Evolutionary conservation across 78 protist species (phyloP).

Genomic region (Dictyostelium intermedium): DNA sequence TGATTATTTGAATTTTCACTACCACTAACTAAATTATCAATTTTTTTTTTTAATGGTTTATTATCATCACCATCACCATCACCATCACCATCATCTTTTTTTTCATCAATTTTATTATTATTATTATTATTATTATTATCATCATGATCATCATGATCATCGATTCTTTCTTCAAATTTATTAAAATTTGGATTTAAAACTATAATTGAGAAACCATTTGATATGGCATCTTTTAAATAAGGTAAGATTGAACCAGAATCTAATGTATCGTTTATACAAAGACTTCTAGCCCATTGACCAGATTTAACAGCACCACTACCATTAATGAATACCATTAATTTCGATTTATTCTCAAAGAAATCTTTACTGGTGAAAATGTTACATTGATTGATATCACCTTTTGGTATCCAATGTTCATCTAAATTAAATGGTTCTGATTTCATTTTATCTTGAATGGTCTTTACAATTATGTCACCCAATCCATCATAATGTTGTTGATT

Average conservation of each 20-base stretch:
- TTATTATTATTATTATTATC: too few relatives aligned
- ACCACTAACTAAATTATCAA: constrained; percentile 4
- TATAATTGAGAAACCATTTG: not conserved
- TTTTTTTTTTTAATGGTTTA: not conserved
- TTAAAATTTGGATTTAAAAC: constrained; percentile 51
- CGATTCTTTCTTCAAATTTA: not conserved
- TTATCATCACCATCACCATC: not conserved
- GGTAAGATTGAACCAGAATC: constrained; percentile 40
- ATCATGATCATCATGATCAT: not conserved
- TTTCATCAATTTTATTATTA: too few relatives aligned
- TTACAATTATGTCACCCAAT: constrained; percentile 36
- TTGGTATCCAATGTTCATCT: not conserved
- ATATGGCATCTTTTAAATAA: constrained; percentile 3
- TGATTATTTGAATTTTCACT: constrained; percentile 43
- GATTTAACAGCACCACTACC: constrained; percentile 55
- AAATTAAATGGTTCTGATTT: not conserved
- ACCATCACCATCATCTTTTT: too few relatives aligned
- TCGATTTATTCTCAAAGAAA: not conserved
- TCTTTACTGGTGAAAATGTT: constrained; percentile 47
- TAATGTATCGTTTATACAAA: constrained; percentile 55
- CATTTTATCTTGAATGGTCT: constrained; percentile 23
- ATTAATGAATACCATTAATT: constrained; percentile 1
- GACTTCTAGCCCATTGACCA: constrained; percentile 75
- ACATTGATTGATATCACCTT: not conserved
- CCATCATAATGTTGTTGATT: constrained; percentile 54